Base-by-base conservation (phyloP, 768 basidiomycete species). In the Boletus coccyginus region DNA sequence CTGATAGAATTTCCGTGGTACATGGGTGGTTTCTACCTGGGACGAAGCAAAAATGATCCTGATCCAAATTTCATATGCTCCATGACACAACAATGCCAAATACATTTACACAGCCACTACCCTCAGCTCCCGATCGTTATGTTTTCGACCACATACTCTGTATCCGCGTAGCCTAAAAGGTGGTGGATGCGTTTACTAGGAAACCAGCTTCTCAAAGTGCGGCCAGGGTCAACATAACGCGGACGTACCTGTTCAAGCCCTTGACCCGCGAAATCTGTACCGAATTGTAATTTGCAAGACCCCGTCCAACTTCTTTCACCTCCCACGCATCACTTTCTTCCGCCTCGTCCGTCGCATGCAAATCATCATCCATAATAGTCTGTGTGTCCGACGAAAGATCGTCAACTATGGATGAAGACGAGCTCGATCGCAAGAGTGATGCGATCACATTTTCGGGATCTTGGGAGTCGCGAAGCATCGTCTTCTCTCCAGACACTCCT, bases 141-240 rank as follows among this genome's bases (percentile, higher is more conserved):
- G 66, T 94, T 92, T 67, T 98, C 97, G 7, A 96, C 95, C 46
- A 98, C 94, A 74, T 98, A 91, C 70, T 98, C 97, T 29, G 92
- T 90, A 68, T 99, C 97, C 14, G 90, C 91, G 71, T 99, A 98
- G 3, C 94, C 96, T 46, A 99, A 72, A 7, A 94, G 65, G 56
- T 86, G 82, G 10, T 87, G 76, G 39, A 99, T 84, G 50, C 90
- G 81, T 2, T 92, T 87, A 62, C 96, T 98, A 68, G 7, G 17
- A 51, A 58, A 49, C 46, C 1, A 55, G 33, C 62, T 57, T 61
- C 56, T 54, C 55, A 50, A 44, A 17, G 35, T 16, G 40, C 11
- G 10, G n/a, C 5, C 27, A n/a, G 41, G 5, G 9, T 10, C 38
- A 42, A 17, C n/a, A 29, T 13, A 53, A 39, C 45, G 11, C 12